Evolutionary conservation across 768 basidiomycete genomes (phyloP).

Genomic region (Tricholoma bakamatsutake): DNA sequence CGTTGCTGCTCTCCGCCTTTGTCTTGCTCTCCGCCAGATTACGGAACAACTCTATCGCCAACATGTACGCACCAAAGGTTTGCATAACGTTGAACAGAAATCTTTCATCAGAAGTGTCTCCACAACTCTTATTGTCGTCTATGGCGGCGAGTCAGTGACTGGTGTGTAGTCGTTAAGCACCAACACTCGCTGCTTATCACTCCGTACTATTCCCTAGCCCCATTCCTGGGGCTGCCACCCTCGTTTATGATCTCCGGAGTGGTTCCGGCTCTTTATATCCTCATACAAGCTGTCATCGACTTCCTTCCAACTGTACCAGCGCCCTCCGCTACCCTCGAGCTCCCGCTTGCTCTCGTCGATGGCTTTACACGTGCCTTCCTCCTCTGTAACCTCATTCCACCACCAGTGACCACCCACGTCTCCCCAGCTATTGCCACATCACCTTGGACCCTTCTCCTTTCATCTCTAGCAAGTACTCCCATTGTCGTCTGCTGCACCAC

Average conservation of each 20-base stretch:
- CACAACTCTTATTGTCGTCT: slow-evolving; percentile 63
- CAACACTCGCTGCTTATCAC: slow-evolving; percentile 3
- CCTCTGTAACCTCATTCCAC: slow-evolving; percentile 72
- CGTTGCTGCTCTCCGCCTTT: slow-evolving; percentile 62
- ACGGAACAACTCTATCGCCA: slow-evolving; percentile 42
- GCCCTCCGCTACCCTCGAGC: slow-evolving; percentile 51
- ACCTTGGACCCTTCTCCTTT: slow-evolving; percentile 71
- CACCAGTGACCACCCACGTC: slow-evolving; percentile 50
- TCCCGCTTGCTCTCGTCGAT: slow-evolving; percentile 71
- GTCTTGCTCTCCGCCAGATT: slow-evolving; percentile 62
- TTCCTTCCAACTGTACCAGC: slow-evolving; percentile 51
- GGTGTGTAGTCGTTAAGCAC: slow-evolving; percentile 34
- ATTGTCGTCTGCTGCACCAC: not conserved
- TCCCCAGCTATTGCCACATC: slow-evolving; percentile 50
- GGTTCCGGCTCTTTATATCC: slow-evolving; percentile 55
- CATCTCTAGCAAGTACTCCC: slow-evolving; percentile 54
- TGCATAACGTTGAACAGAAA: slow-evolving; percentile 34
- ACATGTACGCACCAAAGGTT: slow-evolving; percentile 37
- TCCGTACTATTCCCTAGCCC: slow-evolving; percentile 37
- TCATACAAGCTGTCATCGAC: slow-evolving; percentile 56
- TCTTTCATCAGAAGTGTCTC: slow-evolving; percentile 55
- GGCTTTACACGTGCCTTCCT: slow-evolving; percentile 76
- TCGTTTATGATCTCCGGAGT: slow-evolving; percentile 79
- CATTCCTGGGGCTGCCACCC: slow-evolving; percentile 58
- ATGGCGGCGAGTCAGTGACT: slow-evolving; percentile 69